A percentile compares a stretch with the other conserved stretches of the same genome.
Conservation (phyloP, 2,329 filamentous ascomycete species). For the Ophiocordyceps polyrhachis-furcata region DNA sequence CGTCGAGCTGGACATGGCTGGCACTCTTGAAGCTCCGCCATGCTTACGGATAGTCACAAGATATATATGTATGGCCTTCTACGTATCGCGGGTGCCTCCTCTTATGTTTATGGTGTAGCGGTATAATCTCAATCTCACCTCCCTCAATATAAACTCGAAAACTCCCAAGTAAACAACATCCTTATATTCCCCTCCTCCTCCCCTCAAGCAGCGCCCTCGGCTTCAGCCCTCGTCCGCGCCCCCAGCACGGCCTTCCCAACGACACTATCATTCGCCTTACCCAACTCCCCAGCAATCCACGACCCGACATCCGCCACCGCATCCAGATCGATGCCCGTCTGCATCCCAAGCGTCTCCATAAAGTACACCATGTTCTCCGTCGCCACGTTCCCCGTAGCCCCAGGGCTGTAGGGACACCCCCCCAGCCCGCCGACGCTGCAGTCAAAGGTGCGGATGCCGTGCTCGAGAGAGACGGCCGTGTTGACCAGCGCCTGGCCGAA, state of each 20-base stretch:
- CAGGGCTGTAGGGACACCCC: conserved; percentile 70
- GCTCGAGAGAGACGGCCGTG: conserved; percentile 55
- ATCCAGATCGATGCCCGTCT: conserved; percentile 54
- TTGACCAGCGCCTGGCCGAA: conserved; percentile 77
- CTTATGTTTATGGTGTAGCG: too few relatives aligned
- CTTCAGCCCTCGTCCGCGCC: conserved; percentile 17
- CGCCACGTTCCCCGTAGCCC: conserved; percentile 71
- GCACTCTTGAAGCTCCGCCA: not conserved
- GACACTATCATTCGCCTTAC: conserved; percentile 42
- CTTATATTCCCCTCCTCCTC: too few relatives aligned
- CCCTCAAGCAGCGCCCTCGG: not conserved
- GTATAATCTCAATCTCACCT: too few relatives aligned
- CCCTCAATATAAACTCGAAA: too few relatives aligned
- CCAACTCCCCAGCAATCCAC: conserved; percentile 51
- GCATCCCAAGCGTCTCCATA: conserved; percentile 52
- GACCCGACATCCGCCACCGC: conserved; percentile 47
- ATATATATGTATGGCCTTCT: too few relatives aligned
- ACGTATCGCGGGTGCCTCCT: too few relatives aligned
- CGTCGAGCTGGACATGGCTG: not conserved
- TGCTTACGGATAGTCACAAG: too few relatives aligned
- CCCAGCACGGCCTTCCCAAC: conserved; percentile 48
- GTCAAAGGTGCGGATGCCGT: conserved; percentile 65
- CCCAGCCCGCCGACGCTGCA: conserved; percentile 63
- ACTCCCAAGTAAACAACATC: too few relatives aligned
- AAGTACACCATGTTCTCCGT: conserved; percentile 74